Evolutionary conservation across 108 stramenopile species (phyloP).

Genomic region (Thalassiosira profunda): DNA sequence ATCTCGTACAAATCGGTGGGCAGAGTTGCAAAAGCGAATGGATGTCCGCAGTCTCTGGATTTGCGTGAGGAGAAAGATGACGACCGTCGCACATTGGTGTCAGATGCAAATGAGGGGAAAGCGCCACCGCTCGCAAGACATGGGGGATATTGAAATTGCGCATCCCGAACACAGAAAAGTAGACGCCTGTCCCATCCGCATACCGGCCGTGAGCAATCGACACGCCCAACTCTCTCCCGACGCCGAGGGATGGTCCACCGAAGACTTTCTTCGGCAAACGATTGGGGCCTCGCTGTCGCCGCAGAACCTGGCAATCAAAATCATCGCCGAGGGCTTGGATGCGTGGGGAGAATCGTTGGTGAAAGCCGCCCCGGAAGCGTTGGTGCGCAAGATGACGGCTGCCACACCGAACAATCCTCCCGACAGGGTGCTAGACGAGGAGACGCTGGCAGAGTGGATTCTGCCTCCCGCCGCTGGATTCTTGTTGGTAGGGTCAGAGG

Average conservation of each 20-base stretch:
- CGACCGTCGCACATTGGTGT: not conserved
- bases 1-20: not conserved
- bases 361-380: not conserved
- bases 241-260: slow-evolving; percentile 26
- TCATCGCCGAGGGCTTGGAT: slow-evolving; percentile 36
- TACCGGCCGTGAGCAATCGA: slow-evolving; percentile 21
- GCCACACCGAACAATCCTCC: not conserved
- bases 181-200: slow-evolving; percentile 23
- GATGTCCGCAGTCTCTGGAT: not conserved
- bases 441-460: slow-evolving; percentile 9
- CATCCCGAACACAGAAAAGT: not conserved
- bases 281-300: slow-evolving; percentile 27
- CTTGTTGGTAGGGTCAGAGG: slow-evolving; percentile 29
- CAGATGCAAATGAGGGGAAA: not conserved
- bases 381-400: slow-evolving; percentile 17
- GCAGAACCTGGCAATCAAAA: slow-evolving; percentile 36
- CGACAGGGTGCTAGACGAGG: not conserved
- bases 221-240: slow-evolving; percentile 10
- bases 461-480: slow-evolving; percentile 39
- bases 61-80: not conserved
- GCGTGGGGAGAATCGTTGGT: slow-evolving; percentile 26
- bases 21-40: not conserved
- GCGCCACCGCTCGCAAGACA: not conserved
- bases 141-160: not conserved
- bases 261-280: slow-evolving; percentile 31